phyloP scores from a whole-genome alignment of 176 grass and related monocot species.

The Eleusine coracana region DNA sequence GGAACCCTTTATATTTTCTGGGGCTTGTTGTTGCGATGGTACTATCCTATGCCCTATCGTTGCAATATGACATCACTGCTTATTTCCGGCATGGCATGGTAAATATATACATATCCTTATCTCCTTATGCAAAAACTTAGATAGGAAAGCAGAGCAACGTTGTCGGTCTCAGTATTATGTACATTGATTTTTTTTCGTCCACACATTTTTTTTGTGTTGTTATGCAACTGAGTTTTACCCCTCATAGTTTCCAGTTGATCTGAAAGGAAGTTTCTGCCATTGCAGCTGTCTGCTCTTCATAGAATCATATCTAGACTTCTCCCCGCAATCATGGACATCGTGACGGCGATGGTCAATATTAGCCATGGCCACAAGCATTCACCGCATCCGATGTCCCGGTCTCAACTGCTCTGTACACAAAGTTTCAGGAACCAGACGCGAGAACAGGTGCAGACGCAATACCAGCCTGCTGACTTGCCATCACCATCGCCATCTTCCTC shows the following conservation, averaged over 20 bases:
- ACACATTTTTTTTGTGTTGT: background rate
- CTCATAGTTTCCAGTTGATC: background rate
- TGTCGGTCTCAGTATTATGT: background rate
- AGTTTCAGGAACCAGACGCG: conserved; percentile 29
- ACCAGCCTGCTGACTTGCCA: conserved; percentile 1
- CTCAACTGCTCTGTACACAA: background rate
- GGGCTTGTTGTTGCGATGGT: conserved; percentile 61
- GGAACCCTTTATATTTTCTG: conserved; percentile 76
- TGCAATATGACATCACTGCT: conserved; percentile 65
- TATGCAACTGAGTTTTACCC: background rate
- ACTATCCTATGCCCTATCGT: conserved; percentile 61
- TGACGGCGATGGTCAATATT: conserved; percentile 28
- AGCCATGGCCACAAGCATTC: conserved; percentile 12
- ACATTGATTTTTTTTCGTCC: background rate
- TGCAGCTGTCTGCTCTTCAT: conserved; percentile 68
- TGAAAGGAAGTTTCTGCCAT: conserved; percentile 9
- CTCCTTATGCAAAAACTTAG: background rate
- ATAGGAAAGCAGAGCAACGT: background rate
- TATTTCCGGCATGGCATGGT: conserved; percentile 73
- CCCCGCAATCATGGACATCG: conserved; percentile 55
- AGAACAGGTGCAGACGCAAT: background rate
- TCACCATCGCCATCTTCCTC: conserved; percentile 18
- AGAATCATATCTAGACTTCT: conserved; percentile 55
- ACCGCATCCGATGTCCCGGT: background rate
- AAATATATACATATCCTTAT: conserved; percentile 15